Percentiles rank a stretch among this genome's conserved stretches.
phyloP scores from a whole-genome alignment of 768 basidiomycete species.

The Lentinula detonsa region DNA sequence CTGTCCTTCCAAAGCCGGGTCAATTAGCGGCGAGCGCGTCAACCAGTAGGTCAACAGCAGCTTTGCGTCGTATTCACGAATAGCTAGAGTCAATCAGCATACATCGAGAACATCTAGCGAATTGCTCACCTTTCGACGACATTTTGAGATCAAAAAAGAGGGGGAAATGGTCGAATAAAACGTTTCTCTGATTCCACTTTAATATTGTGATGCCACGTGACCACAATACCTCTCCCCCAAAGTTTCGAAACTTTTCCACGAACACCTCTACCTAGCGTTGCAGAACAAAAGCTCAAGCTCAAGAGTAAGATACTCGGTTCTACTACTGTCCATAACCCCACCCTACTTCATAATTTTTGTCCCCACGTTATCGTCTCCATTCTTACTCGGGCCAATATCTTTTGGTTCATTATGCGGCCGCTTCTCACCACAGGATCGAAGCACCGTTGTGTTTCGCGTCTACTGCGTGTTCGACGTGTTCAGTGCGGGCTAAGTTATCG shows the following conservation, averaged over 20 bases:
- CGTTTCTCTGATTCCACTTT: not conserved
- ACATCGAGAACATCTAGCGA: slow-evolving; percentile 1
- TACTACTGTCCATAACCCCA: not conserved
- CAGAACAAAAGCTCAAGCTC: not conserved
- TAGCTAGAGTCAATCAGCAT: slow-evolving; percentile 30
- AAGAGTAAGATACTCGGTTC: not conserved
- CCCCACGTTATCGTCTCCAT: not conserved
- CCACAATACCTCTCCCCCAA: not conserved
- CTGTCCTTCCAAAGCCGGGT: slow-evolving; percentile 11
- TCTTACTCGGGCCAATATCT: not conserved
- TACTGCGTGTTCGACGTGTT: not conserved
- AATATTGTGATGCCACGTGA: not conserved
- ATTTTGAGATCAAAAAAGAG: slow-evolving; percentile 5
- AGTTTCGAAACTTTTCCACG: not conserved
- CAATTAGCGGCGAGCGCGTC: slow-evolving; percentile 78
- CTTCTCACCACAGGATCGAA: not conserved
- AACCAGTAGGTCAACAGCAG: slow-evolving; percentile 97
- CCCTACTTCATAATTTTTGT: not conserved
- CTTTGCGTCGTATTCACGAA: slow-evolving; percentile 99
- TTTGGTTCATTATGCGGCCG: not conserved
- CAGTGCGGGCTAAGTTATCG: not conserved
- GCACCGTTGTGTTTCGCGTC: not conserved
- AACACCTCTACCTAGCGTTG: not conserved
- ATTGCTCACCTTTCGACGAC: slow-evolving; percentile 10
- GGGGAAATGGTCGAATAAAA: not conserved